These are phyloP conservation scores for Tricholoma hemisulphureum DNA, from an alignment of 768 basidiomycete genomes.

Conservation along the genomic window DNA sequence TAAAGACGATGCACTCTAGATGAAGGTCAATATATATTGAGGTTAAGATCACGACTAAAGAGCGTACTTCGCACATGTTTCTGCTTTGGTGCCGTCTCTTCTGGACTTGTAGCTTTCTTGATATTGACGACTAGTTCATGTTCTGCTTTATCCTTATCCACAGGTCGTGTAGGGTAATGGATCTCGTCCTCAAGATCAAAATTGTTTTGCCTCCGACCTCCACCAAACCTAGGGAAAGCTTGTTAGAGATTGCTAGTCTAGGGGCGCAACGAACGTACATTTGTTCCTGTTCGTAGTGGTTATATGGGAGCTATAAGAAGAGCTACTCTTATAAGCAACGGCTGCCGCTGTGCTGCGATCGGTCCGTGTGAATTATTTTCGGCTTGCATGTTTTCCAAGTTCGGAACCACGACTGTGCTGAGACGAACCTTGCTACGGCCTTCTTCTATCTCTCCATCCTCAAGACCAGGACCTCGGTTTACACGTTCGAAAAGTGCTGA, in stretches of 20 bases:
- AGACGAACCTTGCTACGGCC: background rate
- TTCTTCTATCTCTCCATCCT: background rate
- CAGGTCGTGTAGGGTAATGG: conserved; percentile 94
- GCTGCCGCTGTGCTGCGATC: conserved; percentile 8
- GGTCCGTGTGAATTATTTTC: conserved; percentile 18
- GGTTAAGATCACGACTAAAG: conserved; percentile 2
- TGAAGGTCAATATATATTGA: conserved; percentile 11
- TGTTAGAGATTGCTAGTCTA: background rate
- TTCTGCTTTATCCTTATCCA: conserved; percentile 98
- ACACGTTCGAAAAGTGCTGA: conserved; percentile 21
- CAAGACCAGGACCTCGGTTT: background rate
- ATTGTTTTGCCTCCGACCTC: conserved; percentile 34
- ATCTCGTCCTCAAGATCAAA: conserved; percentile 81
- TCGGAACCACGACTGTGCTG: background rate
- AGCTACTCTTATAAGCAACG: too few species aligned
- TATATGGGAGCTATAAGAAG: conserved; percentile 7
- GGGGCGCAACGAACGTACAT: conserved; percentile 11
- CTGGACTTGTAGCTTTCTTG: conserved; percentile 96
- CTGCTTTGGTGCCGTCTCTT: conserved; percentile 97
- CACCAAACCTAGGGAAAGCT: conserved; percentile 37
- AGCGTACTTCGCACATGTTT: conserved; percentile 96
- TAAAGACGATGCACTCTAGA: conserved; percentile 95
- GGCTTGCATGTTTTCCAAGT: conserved; percentile 6
- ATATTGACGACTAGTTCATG: conserved; percentile 91
- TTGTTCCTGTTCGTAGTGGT: conserved; percentile 5